phyloP scores from a whole-genome alignment of 306 rosid genomes.

The Ormosia emarginata region DNA sequence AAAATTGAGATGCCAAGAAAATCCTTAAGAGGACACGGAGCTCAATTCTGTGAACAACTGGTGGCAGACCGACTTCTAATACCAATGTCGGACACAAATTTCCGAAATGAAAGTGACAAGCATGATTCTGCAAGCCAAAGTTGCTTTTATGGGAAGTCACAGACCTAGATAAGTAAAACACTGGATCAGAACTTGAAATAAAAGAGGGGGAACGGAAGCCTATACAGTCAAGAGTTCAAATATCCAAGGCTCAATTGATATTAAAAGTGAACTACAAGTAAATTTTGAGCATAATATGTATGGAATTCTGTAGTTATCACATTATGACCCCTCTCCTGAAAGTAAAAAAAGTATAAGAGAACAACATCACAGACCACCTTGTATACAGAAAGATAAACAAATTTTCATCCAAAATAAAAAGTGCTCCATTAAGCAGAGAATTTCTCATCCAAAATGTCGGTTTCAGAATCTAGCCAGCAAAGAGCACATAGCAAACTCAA shows the following conservation, averaged over 20 bases:
- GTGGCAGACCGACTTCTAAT: constrained; percentile 12
- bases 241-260: neutral
- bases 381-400: neutral
- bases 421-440: neutral
- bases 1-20: constrained; percentile 5
- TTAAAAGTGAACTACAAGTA: neutral
- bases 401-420: neutral
- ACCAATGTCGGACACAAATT: neutral
- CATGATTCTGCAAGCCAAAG: constrained; percentile 27
- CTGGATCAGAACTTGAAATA: constrained; percentile 31
- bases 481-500: neutral
- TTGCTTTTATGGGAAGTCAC: constrained; percentile 36
- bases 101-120: constrained; percentile 12
- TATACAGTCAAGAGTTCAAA: neutral
- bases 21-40: neutral
- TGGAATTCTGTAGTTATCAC: constrained; percentile 10
- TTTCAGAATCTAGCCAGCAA: neutral
- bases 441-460: neutral
- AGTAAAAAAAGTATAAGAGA: neutral
- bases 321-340: constrained; percentile 29
- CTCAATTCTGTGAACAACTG: constrained; percentile 1
- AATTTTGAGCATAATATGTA: constrained; percentile 13
- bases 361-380: neutral
- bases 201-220: neutral
- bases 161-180: constrained; percentile 50